Percentiles rank a stretch among this genome's conserved stretches.
These are phyloP conservation scores for Pseudisothecium myosuroides DNA, from an alignment of 225 moss, liverwort and hornwort genomes.

Conservation along the genomic window DNA sequence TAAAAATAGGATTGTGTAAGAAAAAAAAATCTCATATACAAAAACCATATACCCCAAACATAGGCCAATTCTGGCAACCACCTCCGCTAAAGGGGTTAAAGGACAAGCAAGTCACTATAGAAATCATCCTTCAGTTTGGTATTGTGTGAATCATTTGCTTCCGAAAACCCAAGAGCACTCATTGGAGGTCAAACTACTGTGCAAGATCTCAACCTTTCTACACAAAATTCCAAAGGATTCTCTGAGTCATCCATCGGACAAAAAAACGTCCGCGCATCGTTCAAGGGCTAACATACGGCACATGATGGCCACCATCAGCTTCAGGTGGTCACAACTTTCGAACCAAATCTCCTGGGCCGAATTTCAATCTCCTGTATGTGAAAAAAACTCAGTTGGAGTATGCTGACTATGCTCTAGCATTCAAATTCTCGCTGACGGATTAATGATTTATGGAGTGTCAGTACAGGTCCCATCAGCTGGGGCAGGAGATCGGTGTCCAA, in stretches of 20 bases:
- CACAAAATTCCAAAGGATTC: background rate
- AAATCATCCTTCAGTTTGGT: accelerated
- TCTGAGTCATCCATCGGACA: background rate
- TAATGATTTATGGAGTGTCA: background rate
- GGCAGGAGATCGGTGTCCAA: background rate
- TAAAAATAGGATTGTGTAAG: too few species aligned
- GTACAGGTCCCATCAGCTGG: background rate
- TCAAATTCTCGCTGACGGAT: background rate
- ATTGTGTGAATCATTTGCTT: background rate
- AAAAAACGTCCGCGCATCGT: background rate
- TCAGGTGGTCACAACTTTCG: background rate
- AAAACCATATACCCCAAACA: too few species aligned
- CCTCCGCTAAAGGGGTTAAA: too few species aligned
- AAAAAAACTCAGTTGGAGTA: background rate
- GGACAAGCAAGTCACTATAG: accelerated
- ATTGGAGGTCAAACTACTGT: background rate
- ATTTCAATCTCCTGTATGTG: background rate
- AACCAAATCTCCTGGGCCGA: background rate
- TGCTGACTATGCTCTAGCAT: background rate
- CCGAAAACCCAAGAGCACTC: background rate
- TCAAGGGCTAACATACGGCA: background rate
- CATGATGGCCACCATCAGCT: background rate
- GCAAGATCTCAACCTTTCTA: background rate
- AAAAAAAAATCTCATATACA: too few species aligned
- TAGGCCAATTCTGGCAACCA: too few species aligned